Percentiles rank a stretch among this genome's conserved stretches.
Evolutionary conservation across 371 early-diverging fungal genomes (phyloP).

Genomic region (Lichtheimia hyalospora): DNA sequence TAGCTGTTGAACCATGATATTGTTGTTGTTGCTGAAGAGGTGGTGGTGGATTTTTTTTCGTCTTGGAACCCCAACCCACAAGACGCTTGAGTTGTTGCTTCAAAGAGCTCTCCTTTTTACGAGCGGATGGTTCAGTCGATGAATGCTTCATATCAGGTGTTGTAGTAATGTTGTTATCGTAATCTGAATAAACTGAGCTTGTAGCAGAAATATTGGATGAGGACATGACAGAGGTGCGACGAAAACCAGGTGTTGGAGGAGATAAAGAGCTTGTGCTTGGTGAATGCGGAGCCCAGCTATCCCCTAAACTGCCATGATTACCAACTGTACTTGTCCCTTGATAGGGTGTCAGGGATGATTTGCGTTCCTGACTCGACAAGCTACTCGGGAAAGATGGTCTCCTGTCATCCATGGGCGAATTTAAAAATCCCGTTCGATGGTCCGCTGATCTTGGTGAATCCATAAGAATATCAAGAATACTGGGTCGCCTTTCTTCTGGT

Average conservation of each 20-base stretch:
- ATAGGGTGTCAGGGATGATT: constrained; percentile 27
- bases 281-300: constrained; percentile 3
- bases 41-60: constrained; percentile 15
- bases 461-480: constrained; percentile 50
- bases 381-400: constrained; percentile 16
- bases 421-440: constrained; percentile 17
- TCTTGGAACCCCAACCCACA: constrained; percentile 42
- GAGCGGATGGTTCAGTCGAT: constrained; percentile 9
- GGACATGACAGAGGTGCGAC: constrained; percentile 24
- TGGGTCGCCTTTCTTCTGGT: constrained; percentile 31
- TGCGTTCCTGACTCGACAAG: constrained; percentile 28
- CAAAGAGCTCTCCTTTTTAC: constrained; percentile 32
- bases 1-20: neutral
- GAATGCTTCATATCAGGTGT: constrained; percentile 7
- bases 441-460: constrained; percentile 26
- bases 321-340: constrained; percentile 10
- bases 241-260: constrained; percentile 26
- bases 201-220: constrained; percentile 12
- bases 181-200: constrained; percentile 14
- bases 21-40: constrained; percentile 6
- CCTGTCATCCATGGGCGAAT: constrained; percentile 14
- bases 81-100: constrained; percentile 42
- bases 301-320: constrained; percentile 4
- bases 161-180: constrained; percentile 1
- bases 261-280: constrained; percentile 21